Evolutionary conservation across 2,329 filamentous ascomycete genomes (phyloP).

Genomic region (Alternaria angustiovoidea): DNA sequence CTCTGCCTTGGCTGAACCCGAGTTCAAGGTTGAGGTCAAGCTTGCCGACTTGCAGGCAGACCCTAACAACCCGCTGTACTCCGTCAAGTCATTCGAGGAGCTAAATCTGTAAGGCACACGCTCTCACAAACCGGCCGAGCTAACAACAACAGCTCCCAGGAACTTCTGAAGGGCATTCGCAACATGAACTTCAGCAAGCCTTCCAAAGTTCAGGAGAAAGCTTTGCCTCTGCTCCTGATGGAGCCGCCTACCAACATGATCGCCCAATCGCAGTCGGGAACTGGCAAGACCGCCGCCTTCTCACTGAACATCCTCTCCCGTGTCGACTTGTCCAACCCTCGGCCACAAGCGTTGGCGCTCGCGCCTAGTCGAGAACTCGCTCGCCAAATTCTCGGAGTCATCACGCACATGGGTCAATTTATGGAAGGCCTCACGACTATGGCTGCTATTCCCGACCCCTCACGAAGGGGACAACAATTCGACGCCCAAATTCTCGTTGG

Average conservation of each 20-base stretch:
- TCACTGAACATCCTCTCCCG: conserved; percentile 90
- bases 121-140: conserved; percentile 4
- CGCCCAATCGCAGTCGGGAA: conserved; percentile 98
- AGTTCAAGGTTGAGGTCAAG: conserved; percentile 91
- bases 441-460: conserved; percentile 81
- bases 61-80: conserved; percentile 85
- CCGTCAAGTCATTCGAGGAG: conserved; percentile 82
- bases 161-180: conserved; percentile 67
- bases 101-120: conserved; percentile 77
- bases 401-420: conserved; percentile 84
- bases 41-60: conserved; percentile 88
- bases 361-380: conserved; percentile 95
- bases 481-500: conserved; percentile 85
- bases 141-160: conserved; percentile 49
- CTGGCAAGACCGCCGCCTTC: conserved; percentile 97
- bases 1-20: conserved; percentile 69
- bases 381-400: conserved; percentile 88
- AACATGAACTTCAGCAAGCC: conserved; percentile 93
- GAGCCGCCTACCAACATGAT: conserved; percentile 94
- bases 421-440: conserved; percentile 77
- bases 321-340: conserved; percentile 73
- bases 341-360: conserved; percentile 86
- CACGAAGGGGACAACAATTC: conserved; percentile 73
- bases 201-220: conserved; percentile 97
- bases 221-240: conserved; percentile 84